Evolutionary conservation across 306 rosid genomes (phyloP).

Genomic region (Trifolium subterraneum): DNA sequence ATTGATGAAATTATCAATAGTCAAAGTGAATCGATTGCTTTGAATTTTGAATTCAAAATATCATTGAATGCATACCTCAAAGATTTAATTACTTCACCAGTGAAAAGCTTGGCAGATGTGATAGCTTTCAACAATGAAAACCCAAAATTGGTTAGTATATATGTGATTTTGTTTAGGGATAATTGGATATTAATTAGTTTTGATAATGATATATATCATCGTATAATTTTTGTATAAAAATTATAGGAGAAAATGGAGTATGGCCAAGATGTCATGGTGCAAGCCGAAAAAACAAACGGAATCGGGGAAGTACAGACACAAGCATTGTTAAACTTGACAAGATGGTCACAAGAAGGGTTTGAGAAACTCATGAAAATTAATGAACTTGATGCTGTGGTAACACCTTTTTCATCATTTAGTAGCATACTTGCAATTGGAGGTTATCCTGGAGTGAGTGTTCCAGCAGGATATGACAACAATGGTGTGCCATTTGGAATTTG

Average conservation of each 20-base stretch:
- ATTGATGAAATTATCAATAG: conserved; percentile 2
- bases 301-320: conserved; percentile 15
- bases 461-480: conserved; percentile 60
- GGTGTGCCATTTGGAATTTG: conserved; percentile 62
- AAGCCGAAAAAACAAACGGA: conserved; percentile 47
- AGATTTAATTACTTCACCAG: conserved; percentile 52
- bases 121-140: conserved; percentile 60
- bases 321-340: conserved; percentile 39
- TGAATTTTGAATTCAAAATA: conserved; percentile 56
- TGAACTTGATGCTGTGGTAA: conserved; percentile 62
- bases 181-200: not conserved
- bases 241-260: conserved; percentile 52
- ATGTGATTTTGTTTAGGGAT: not conserved
- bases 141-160: conserved; percentile 44
- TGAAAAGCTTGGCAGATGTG: conserved; percentile 56
- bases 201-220: not conserved
- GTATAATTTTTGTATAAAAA: not conserved
- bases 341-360: conserved; percentile 39
- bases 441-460: conserved; percentile 69
- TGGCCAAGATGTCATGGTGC: conserved; percentile 42
- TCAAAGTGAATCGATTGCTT: conserved; percentile 50
- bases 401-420: conserved; percentile 35
- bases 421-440: conserved; percentile 66
- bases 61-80: conserved; percentile 56
- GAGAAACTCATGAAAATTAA: conserved; percentile 46